These are phyloP conservation scores for Sporothrix schenckii DNA, from an alignment of 2,329 filamentous ascomycete species.

Conservation along the genomic window DNA sequence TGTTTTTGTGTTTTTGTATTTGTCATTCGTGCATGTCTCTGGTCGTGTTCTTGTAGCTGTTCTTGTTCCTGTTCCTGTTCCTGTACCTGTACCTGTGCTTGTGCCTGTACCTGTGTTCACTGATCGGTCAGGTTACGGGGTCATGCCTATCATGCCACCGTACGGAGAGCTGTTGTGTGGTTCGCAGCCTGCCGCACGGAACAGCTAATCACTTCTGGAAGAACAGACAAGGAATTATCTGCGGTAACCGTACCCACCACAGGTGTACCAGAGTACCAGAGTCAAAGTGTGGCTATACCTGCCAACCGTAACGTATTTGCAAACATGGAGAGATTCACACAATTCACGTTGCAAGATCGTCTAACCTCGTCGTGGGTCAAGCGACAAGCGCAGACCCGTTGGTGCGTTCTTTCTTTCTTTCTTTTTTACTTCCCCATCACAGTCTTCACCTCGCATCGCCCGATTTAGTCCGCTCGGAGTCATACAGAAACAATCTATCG, in stretches of 20 bases:
- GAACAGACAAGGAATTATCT: not conserved
- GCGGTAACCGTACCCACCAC: no score
- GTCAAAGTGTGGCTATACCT: not conserved
- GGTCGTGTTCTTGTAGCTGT: not conserved
- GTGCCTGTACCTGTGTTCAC: not conserved
- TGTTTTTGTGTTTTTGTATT: not conserved
- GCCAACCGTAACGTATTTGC: not conserved
- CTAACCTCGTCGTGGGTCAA: conserved; percentile 19
- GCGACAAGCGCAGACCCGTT: not conserved
- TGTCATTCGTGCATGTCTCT: not conserved
- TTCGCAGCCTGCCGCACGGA: not conserved
- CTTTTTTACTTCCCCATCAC: not conserved
- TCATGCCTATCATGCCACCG: conserved; percentile 12
- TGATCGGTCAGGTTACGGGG: not conserved
- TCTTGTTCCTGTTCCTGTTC: not conserved
- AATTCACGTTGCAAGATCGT: conserved; percentile 20
- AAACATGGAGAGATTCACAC: not conserved
- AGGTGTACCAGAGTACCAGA: no score
- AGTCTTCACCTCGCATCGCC: not conserved
- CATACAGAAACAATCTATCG: conserved; percentile 6
- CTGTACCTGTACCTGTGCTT: not conserved
- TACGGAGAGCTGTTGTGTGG: not conserved
- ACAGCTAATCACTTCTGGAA: not conserved
- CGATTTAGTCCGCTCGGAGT: not conserved
- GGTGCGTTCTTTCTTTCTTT: not conserved